Conservation (phyloP, 345 rosid genomes). For the Adansonia digitata region DNA sequence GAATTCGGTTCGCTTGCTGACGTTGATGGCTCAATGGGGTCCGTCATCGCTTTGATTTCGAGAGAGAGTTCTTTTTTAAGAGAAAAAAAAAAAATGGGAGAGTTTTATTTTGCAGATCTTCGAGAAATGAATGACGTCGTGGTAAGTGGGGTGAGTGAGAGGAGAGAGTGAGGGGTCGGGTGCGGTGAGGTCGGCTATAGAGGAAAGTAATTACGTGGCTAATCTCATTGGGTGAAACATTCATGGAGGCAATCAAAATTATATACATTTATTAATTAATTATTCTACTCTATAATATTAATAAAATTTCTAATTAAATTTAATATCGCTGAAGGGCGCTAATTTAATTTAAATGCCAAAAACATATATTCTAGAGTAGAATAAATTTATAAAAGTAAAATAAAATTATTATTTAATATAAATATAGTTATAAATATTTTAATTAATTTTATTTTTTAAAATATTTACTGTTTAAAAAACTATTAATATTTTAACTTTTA, state of each 20-base stretch:
- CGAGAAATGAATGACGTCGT: conserved; percentile 13
- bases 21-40: conserved; percentile 49
- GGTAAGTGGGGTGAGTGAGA: neutral
- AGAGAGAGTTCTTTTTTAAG: neutral
- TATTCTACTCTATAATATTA: too few species aligned
- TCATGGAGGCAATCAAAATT: neutral
- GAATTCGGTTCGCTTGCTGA: conserved; percentile 34
- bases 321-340: too few species aligned
- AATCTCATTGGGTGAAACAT: neutral
- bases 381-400: too few species aligned
- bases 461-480: too few species aligned
- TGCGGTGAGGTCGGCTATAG: conserved; percentile 1
- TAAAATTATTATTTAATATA: too few species aligned
- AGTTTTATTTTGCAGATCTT: conserved; percentile 35
- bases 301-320: too few species aligned
- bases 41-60: conserved; percentile 38
- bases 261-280: too few species aligned
- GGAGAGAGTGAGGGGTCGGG: neutral
- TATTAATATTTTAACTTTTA: too few species aligned
- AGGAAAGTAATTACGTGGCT: neutral
- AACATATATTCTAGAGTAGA: too few species aligned
- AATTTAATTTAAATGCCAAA: too few species aligned
- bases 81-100: conserved; percentile 23
- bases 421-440: too few species aligned
- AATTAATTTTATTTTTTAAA: too few species aligned